phyloP scores from a whole-genome alignment of 768 basidiomycete genomes.

The Kwoniella mangroviensis region DNA sequence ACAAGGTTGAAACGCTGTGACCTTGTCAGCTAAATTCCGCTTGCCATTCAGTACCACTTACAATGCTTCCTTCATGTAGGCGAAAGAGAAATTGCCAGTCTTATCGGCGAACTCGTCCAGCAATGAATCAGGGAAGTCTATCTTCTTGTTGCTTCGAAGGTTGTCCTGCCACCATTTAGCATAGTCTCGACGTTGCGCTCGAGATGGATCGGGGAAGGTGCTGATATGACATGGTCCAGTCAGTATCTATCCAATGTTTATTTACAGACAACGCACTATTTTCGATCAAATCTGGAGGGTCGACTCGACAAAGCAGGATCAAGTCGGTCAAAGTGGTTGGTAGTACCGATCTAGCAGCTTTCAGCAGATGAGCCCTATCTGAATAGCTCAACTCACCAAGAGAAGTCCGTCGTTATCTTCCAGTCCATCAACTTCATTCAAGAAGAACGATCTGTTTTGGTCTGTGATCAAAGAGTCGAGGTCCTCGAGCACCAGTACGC shows the following conservation, averaged over 20 bases:
- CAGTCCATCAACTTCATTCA: constrained; percentile 79
- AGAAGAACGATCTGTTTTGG: constrained; percentile 79
- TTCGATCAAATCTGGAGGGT: constrained; percentile 83
- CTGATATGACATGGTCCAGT: constrained; percentile 55
- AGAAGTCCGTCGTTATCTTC: constrained; percentile 79
- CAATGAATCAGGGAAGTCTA: constrained; percentile 72
- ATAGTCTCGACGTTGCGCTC: constrained; percentile 70
- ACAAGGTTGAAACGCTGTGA: constrained; percentile 72
- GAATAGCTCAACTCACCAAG: constrained; percentile 60
- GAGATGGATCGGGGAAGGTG: constrained; percentile 72
- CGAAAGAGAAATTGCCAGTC: constrained; percentile 78
- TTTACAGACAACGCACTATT: constrained; percentile 67
- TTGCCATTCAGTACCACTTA: constrained; percentile 57
- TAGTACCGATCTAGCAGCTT: constrained; percentile 56
- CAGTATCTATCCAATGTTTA: not conserved
- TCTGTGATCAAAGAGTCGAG: constrained; percentile 81
- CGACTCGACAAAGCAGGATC: constrained; percentile 76
- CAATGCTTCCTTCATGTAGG: constrained; percentile 89
- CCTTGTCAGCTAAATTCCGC: not conserved
- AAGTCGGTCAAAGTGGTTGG: constrained; percentile 80
- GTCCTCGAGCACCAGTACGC: constrained; percentile 65
- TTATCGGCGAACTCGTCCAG: constrained; percentile 65
- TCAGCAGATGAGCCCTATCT: not conserved
- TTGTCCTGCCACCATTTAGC: constrained; percentile 81
- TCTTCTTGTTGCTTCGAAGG: constrained; percentile 66